Evolutionary conservation across 306 rosid genomes (phyloP).

Genomic region (Morella rubra): DNA sequence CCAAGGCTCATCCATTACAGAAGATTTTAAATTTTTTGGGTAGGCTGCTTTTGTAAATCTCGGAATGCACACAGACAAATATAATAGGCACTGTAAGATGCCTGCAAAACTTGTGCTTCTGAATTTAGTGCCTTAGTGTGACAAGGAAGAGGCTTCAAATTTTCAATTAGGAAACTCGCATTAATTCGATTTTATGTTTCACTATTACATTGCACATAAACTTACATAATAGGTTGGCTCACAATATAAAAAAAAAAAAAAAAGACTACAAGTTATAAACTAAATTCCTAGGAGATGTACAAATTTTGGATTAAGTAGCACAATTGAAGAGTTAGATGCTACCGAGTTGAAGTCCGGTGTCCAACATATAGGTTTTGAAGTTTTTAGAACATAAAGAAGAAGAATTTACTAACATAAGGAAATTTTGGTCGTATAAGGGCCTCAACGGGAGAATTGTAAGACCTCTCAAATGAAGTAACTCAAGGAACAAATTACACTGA

Average conservation of each 20-base stretch:
- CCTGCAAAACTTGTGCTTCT: not conserved
- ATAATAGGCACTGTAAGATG: slow-evolving; percentile 2
- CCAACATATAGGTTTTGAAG: not conserved
- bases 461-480: slow-evolving; percentile 8
- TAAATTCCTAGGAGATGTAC: not conserved
- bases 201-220: not conserved
- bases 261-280: not conserved
- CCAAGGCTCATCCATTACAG: slow-evolving; percentile 20
- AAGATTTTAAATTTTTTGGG: slow-evolving; percentile 9
- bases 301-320: not conserved
- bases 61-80: not conserved
- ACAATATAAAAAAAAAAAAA: not conserved
- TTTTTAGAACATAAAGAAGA: not conserved
- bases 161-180: not conserved
- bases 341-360: not conserved
- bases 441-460: slow-evolving; percentile 1
- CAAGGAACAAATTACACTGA: not conserved
- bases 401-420: not conserved
- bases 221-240: not conserved
- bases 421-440: not conserved
- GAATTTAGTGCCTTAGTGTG: not conserved
- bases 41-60: not conserved
- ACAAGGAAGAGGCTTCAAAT: not conserved
- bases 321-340: not conserved
- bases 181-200: not conserved